Percentiles rank a stretch among this genome's conserved stretches.
Evolutionary conservation across 306 rosid species (phyloP).

Genomic region (Gillenia trifoliata): DNA sequence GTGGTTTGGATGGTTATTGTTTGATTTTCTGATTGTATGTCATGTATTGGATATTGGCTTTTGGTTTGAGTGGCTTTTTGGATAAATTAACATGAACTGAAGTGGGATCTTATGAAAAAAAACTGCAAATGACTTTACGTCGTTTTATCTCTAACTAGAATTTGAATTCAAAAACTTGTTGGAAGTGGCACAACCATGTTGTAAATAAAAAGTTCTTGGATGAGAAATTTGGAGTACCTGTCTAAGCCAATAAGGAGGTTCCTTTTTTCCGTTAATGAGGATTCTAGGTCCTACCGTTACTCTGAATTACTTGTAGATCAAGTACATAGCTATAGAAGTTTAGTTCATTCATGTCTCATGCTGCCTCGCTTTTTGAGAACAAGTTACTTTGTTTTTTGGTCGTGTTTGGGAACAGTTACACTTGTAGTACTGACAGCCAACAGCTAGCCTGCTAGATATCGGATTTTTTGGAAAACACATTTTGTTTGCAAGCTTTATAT

Average conservation of each 20-base stretch:
- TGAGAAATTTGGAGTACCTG: background rate
- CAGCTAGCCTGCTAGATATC: background rate
- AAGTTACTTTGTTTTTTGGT: no score
- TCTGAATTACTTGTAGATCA: no score
- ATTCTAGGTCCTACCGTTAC: no score
- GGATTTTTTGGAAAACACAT: background rate
- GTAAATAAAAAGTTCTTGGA: background rate
- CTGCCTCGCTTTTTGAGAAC: no score
- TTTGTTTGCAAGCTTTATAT: background rate
- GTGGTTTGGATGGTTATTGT: background rate
- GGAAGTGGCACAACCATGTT: background rate
- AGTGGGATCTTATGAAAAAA: background rate
- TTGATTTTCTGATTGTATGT: background rate
- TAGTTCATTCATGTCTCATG: no score
- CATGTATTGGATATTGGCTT: background rate
- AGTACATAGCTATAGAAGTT: no score
- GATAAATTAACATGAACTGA: background rate
- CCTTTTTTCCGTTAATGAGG: background rate
- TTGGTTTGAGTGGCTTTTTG: background rate
- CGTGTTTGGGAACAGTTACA: background rate
- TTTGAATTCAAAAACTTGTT: background rate
- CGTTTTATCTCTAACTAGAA: background rate
- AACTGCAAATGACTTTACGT: background rate
- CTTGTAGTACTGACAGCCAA: background rate
- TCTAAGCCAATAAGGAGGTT: background rate